phyloP scores from a whole-genome alignment of 108 stramenopile genomes.

The Parietichytrium sp. region DNA sequence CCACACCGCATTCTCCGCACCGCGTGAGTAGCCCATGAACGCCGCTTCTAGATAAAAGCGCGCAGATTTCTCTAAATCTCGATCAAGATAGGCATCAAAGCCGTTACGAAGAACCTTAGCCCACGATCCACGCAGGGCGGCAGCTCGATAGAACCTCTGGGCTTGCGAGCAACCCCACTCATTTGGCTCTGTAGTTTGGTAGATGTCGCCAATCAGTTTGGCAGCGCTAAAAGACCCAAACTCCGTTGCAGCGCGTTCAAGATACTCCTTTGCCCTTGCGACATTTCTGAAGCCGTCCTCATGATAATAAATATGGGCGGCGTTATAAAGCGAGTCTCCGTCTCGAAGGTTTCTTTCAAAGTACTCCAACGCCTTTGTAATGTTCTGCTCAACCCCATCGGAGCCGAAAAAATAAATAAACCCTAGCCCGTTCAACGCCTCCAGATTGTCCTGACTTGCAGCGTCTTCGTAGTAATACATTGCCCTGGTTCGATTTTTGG shows the following conservation, averaged over 20 bases:
- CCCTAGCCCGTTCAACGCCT: slow-evolving; percentile 49
- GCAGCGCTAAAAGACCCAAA: slow-evolving; percentile 38
- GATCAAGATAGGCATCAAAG: slow-evolving; percentile 23
- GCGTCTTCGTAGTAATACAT: slow-evolving; percentile 39
- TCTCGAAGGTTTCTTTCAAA: slow-evolving; percentile 34
- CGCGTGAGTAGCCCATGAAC: neutral
- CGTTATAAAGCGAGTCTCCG: slow-evolving; percentile 52
- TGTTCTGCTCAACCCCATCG: slow-evolving; percentile 27
- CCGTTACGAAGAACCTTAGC: slow-evolving; percentile 9
- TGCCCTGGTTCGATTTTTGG: slow-evolving; percentile 30
- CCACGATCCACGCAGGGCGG: slow-evolving; percentile 5
- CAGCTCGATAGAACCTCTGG: neutral
- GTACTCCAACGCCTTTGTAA: slow-evolving; percentile 41
- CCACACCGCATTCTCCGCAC: slow-evolving; percentile 36
- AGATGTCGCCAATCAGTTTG: neutral
- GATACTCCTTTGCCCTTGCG: slow-evolving; percentile 7
- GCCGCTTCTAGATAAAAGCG: neutral
- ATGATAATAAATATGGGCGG: slow-evolving; percentile 40
- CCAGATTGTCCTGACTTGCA: neutral
- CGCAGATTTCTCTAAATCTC: neutral
- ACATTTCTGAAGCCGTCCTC: slow-evolving; percentile 13
- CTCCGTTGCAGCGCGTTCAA: slow-evolving; percentile 32
- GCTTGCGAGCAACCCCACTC: neutral
- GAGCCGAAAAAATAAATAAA: slow-evolving; percentile 52
- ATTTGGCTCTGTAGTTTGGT: neutral